phyloP scores from a whole-genome alignment of 2,329 filamentous ascomycete genomes.

The Pyrenophora tritici-repentis region DNA sequence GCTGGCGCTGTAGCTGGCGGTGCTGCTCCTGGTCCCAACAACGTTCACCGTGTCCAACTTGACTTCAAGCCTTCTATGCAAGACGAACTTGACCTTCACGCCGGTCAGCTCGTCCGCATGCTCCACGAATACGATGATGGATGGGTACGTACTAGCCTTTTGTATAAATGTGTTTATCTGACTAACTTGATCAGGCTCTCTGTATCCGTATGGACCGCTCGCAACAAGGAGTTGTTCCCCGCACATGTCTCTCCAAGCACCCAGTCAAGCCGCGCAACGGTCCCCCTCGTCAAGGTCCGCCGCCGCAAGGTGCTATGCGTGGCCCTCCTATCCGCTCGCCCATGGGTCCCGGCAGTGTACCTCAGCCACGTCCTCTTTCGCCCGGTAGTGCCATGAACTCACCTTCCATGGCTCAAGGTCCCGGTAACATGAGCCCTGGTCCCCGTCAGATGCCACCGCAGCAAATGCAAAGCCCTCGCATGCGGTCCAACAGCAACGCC shows the following conservation, averaged over 20 bases:
- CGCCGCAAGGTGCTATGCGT: constrained; percentile 44
- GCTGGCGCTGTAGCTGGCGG: constrained; percentile 65
- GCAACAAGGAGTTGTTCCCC: constrained; percentile 88
- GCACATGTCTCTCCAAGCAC: constrained; percentile 89
- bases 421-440: constrained; percentile 50
- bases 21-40: constrained; percentile 57
- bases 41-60: constrained; percentile 90
- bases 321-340: constrained; percentile 36
- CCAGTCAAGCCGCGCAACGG: constrained; percentile 82
- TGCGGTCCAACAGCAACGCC: constrained; percentile 46
- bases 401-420: constrained; percentile 50
- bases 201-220: constrained; percentile 90
- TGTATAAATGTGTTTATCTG: neutral
- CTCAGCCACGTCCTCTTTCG: constrained; percentile 49
- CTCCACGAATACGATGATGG: constrained; percentile 98
- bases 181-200: constrained; percentile 66
- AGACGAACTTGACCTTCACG: constrained; percentile 82
- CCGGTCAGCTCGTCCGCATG: constrained; percentile 83
- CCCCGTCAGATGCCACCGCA: constrained; percentile 35
- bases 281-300: constrained; percentile 58
- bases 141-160: constrained; percentile 70
- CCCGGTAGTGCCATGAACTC: constrained; percentile 55
- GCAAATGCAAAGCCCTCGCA: constrained; percentile 35
- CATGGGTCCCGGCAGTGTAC: constrained; percentile 41
- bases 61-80: constrained; percentile 93